Percentiles rank a stretch among this genome's conserved stretches.
These are phyloP conservation scores for Amanita inopinata DNA, from an alignment of 768 basidiomycete genomes.

Conservation along the genomic window DNA sequence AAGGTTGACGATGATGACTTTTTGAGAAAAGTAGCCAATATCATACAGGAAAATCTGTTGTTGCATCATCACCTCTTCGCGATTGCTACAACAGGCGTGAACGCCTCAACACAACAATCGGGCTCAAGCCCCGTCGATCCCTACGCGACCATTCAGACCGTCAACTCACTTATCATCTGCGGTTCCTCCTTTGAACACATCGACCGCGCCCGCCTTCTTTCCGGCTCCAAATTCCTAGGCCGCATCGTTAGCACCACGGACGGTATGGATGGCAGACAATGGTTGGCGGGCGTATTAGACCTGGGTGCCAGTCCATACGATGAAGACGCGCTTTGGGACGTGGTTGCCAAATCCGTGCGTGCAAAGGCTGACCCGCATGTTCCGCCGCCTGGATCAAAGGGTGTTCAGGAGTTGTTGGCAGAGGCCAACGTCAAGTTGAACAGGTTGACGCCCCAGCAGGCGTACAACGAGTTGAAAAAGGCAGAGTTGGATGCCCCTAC, in stretches of 20 bases:
- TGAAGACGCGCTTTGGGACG: conserved; percentile 58
- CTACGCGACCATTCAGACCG: conserved; percentile 16
- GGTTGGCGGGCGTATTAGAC: conserved; percentile 43
- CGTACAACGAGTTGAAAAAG: conserved; percentile 49
- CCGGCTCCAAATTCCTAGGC: conserved; percentile 60
- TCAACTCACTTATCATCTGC: conserved; percentile 47
- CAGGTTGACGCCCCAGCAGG: conserved; percentile 50
- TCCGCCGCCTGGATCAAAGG: conserved; percentile 57
- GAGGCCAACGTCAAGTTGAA: conserved; percentile 55
- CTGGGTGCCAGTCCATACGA: conserved; percentile 50
- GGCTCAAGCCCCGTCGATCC: not conserved
- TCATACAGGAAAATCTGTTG: conserved; percentile 32
- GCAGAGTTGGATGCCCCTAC: conserved; percentile 47
- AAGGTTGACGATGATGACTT: conserved; percentile 48
- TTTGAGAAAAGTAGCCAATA: conserved; percentile 41
- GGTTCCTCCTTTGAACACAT: conserved; percentile 47
- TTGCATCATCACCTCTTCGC: conserved; percentile 42
- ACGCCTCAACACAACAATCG: not conserved
- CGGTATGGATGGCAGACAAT: conserved; percentile 14
- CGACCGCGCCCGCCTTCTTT: conserved; percentile 58
- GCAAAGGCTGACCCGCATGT: conserved; percentile 48
- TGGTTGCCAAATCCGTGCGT: conserved; percentile 52
- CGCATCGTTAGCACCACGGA: conserved; percentile 34
- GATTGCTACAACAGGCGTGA: conserved; percentile 35
- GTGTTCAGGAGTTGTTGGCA: conserved; percentile 47